phyloP scores from a whole-genome alignment of 2,329 filamentous ascomycete genomes.

The Alternaria triticimaculans region DNA sequence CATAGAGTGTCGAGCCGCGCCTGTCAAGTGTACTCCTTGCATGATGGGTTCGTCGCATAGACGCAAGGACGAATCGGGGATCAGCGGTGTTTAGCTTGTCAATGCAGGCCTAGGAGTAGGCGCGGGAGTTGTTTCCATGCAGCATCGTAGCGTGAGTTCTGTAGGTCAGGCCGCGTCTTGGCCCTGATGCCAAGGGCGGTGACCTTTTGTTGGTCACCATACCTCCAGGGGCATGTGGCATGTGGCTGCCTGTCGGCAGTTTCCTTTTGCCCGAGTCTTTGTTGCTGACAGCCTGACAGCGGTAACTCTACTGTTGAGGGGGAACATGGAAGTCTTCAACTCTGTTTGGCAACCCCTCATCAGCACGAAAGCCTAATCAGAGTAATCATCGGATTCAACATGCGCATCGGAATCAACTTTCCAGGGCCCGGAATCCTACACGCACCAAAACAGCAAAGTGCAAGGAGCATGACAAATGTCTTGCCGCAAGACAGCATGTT shows the following conservation, averaged over 20 bases:
- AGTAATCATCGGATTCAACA: background rate
- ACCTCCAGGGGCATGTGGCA: background rate
- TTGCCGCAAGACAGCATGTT: constrained; percentile 2
- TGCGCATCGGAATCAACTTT: background rate
- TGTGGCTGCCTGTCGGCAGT: background rate
- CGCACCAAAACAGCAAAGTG: background rate
- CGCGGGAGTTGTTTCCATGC: background rate
- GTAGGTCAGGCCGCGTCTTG: constrained; percentile 1
- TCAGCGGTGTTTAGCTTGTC: background rate
- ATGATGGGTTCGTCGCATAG: background rate
- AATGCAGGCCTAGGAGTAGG: background rate
- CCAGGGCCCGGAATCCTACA: background rate
- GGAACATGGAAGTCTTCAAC: background rate
- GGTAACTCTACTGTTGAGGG: background rate
- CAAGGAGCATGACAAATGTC: constrained; percentile 13
- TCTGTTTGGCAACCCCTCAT: background rate
- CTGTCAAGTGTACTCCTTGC: constrained; percentile 5
- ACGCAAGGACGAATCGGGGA: constrained; percentile 8
- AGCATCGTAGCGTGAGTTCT: background rate
- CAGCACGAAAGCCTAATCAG: background rate
- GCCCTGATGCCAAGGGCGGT: background rate
- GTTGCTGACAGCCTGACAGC: constrained; percentile 3
- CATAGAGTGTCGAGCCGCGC: background rate
- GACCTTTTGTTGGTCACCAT: background rate
- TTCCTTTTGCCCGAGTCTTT: constrained; percentile 1